Evolutionary conservation across 257 asterid species (phyloP).

Genomic region (Lycium ferocissimum): DNA sequence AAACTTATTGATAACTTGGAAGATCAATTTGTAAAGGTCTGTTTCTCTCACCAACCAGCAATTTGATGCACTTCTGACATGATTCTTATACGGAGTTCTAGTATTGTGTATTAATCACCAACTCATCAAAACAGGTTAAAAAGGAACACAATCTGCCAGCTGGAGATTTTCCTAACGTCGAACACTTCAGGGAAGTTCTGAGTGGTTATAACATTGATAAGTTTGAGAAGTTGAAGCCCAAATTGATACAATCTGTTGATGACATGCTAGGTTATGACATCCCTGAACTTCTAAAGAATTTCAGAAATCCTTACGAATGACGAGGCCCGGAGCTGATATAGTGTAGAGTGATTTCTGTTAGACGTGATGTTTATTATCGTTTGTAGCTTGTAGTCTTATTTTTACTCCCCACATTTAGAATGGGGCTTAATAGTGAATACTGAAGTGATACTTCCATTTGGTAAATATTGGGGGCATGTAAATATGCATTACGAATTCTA

Average conservation of each 20-base stretch:
- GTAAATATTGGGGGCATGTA: not conserved
- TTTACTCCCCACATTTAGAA: not conserved
- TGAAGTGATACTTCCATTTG: not conserved
- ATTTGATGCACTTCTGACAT: not conserved
- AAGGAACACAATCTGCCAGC: slow-evolving; percentile 84
- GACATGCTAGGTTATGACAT: slow-evolving; percentile 98
- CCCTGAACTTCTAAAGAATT: slow-evolving; percentile 85
- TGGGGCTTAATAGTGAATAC: not conserved
- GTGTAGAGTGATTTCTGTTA: not conserved
- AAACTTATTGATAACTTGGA: slow-evolving; percentile 77
- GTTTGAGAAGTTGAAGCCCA: slow-evolving; percentile 88
- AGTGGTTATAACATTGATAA: slow-evolving; percentile 81
- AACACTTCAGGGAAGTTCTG: slow-evolving; percentile 71
- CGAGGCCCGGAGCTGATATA: not conserved
- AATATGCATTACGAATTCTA: not conserved
- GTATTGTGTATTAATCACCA: not conserved
- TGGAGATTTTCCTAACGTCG: slow-evolving; percentile 89
- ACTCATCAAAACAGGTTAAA: slow-evolving; percentile 61
- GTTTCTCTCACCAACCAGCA: slow-evolving; percentile 5
- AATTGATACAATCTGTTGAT: slow-evolving; percentile 79
- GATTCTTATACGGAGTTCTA: slow-evolving; percentile 10
- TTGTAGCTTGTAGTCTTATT: not conserved
- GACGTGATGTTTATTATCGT: not conserved
- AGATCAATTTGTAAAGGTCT: slow-evolving; percentile 82
- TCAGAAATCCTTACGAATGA: slow-evolving; percentile 87